Conservation (phyloP, 768 basidiomycete species). For the Coprinellus aureogranulatus region DNA sequence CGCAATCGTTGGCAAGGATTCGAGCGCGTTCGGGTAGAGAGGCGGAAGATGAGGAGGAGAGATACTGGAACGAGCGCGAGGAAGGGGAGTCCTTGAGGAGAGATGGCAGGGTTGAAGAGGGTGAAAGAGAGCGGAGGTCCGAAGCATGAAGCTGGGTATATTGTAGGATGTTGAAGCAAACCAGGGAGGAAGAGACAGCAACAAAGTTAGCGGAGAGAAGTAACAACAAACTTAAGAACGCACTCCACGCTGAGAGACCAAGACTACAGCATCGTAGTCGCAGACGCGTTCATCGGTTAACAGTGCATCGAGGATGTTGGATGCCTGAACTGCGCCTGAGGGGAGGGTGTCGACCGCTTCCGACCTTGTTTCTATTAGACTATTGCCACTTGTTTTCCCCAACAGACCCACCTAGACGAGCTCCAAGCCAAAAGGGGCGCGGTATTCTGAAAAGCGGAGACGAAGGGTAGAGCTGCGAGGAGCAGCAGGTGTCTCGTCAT, state of each 20-base stretch:
- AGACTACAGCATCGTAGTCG: constrained; percentile 59
- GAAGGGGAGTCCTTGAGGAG: constrained; percentile 50
- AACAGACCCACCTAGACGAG: constrained; percentile 52
- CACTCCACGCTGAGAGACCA: constrained; percentile 74
- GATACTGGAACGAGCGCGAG: constrained; percentile 62
- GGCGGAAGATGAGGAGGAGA: constrained; percentile 33
- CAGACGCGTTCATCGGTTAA: constrained; percentile 50
- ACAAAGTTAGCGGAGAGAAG: background rate
- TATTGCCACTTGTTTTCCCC: no score
- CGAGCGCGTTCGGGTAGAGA: constrained; percentile 44
- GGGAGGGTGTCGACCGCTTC: constrained; percentile 43
- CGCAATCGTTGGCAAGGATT: constrained; percentile 40
- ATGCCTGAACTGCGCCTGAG: constrained; percentile 26
- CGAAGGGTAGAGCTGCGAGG: constrained; percentile 45
- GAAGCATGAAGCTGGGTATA: constrained; percentile 63
- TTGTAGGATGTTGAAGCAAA: constrained; percentile 5
- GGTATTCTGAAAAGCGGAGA: constrained; percentile 59
- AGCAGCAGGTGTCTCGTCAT: constrained; percentile 47
- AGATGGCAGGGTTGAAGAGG: constrained; percentile 41
- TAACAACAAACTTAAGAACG: no score
- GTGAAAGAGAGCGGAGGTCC: constrained; percentile 63
- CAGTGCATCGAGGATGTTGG: constrained; percentile 43
- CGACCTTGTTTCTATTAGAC: no score
- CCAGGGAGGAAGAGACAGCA: background rate
- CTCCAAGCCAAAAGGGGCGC: constrained; percentile 72